A percentile compares a stretch with the other conserved stretches of the same genome.
phyloP scores from a whole-genome alignment of 2,329 filamentous ascomycete genomes.

The Magnaporthales sp. region DNA sequence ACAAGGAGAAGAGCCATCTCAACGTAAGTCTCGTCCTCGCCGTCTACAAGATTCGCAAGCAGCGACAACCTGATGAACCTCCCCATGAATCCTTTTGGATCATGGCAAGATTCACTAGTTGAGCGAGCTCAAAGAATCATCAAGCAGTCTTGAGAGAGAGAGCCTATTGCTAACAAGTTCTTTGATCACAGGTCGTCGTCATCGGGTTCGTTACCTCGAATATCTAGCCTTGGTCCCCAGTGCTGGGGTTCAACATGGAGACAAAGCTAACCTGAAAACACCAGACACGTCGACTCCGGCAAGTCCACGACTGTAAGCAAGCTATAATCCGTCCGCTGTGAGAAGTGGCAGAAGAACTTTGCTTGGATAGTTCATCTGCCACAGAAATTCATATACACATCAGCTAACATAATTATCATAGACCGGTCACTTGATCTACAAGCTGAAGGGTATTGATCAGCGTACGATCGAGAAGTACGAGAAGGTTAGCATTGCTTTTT shows the following conservation, averaged over 20 bases:
- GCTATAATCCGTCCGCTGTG: neutral
- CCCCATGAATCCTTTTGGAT: neutral
- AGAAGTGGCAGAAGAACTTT: neutral
- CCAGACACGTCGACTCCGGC: conserved; percentile 93
- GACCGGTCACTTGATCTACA: conserved; percentile 96
- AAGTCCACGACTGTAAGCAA: conserved; percentile 91
- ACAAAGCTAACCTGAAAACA: neutral
- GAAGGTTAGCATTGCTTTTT: conserved; percentile 63
- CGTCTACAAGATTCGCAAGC: neutral
- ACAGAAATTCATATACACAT: conserved; percentile 3
- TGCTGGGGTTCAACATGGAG: neutral
- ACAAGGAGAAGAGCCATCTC: conserved; percentile 92
- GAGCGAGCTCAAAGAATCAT: neutral
- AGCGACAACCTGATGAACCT: neutral
- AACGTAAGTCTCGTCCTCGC: conserved; percentile 54
- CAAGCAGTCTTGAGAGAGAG: neutral
- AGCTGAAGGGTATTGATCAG: conserved; percentile 99
- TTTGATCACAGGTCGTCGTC: conserved; percentile 19
- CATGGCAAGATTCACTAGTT: neutral
- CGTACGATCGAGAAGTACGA: conserved; percentile 99
- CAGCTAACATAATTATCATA: conserved; percentile 22
- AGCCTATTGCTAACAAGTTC: conserved; percentile 14
- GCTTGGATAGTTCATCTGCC: too few species aligned
- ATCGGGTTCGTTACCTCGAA: conserved; percentile 17
- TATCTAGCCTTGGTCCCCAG: conserved; percentile 13